A percentile compares a stretch with the other conserved stretches of the same genome.
These are phyloP conservation scores for Periglandula ipomoeae DNA, from an alignment of 2,329 filamentous ascomycete genomes.

Conservation along the genomic window DNA sequence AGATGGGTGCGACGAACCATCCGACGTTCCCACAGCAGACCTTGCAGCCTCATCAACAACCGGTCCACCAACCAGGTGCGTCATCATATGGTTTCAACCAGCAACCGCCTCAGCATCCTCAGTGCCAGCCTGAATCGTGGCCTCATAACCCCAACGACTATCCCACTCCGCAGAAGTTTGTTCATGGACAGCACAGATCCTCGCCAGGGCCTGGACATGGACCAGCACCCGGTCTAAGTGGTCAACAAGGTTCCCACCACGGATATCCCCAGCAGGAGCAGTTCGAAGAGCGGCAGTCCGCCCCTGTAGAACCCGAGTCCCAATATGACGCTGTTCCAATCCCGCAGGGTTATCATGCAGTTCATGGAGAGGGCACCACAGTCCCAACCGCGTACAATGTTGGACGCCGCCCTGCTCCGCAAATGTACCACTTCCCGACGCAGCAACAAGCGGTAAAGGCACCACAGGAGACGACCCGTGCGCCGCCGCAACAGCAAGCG, in stretches of 20 bases:
- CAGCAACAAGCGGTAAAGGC: background rate
- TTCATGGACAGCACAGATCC: background rate
- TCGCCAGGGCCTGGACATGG: too few species aligned
- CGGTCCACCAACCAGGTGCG: background rate
- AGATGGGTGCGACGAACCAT: background rate
- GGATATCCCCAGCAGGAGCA: background rate
- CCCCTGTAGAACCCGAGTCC: slow-evolving; percentile 16
- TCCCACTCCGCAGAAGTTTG: background rate
- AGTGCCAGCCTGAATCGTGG: background rate
- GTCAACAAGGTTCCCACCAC: background rate
- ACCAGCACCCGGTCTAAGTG: background rate
- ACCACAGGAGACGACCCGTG: slow-evolving; percentile 3
- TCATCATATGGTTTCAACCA: background rate
- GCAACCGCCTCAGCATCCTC: background rate
- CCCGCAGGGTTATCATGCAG: slow-evolving; percentile 25
- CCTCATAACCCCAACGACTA: background rate
- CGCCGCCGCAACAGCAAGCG: slow-evolving; percentile 3
- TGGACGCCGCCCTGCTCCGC: slow-evolving; percentile 6
- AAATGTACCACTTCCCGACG: slow-evolving; percentile 9
- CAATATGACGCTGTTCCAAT: slow-evolving; percentile 29
- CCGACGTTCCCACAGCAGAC: background rate
- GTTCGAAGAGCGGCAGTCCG: background rate
- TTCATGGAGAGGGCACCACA: slow-evolving; percentile 26
- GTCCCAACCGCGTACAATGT: slow-evolving; percentile 20
- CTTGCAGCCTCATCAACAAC: background rate